Evolutionary conservation across 192 early-diverging fungal species (phyloP), one percentile per base, ranked within the genome.

Genomic region (Rhizophlyctis rosea): DNA sequence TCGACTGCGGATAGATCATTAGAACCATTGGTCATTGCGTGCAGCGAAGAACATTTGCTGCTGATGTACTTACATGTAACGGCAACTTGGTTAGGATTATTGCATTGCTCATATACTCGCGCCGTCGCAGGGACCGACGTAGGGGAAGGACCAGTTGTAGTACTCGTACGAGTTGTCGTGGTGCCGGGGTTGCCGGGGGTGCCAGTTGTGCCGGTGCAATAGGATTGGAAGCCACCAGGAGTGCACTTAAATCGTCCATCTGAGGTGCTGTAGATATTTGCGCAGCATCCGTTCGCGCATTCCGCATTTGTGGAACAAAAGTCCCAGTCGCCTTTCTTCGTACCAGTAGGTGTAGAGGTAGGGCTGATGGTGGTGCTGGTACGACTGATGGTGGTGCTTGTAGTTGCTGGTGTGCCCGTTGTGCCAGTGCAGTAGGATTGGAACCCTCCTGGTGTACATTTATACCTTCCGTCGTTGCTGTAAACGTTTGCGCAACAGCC

Each of bases 81-180:
- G 29, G 68, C 68, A 36, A 36, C 61, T 13, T 16, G 29, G 29
- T 53, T 53, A 14, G 59, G 59, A 4, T 32, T 31, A 27, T 57
- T 39, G 62, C 62, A 64, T 23, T 58, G 39, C 39, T 44, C 39
- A 44, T 13, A 13, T 7, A 44, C 39, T 44, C 39, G 34, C 9
- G 34, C 58, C 5, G 7, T 24, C 5, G 57, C 18, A 44, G 18
- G 33, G 23, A 24, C 23, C 28, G 48, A 9, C 24, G 57, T 44
- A 7, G 18, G 57, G 5, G 39, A 44, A 44, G 39, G 39, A n/a
- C n/a, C 24, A 36, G 24, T 54, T 9, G 16, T 30, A 24, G 33
- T 9, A 9, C 11, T 54, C 21, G n/a, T 47, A 47, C n/a, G 11
- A 47, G 44, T 47, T 47, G 11, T 9, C n/a, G 44, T 13, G 11